These are phyloP conservation scores for Scedosporium aurantiacum DNA, from an alignment of 2,329 filamentous ascomycete genomes.

Conservation along the genomic window DNA sequence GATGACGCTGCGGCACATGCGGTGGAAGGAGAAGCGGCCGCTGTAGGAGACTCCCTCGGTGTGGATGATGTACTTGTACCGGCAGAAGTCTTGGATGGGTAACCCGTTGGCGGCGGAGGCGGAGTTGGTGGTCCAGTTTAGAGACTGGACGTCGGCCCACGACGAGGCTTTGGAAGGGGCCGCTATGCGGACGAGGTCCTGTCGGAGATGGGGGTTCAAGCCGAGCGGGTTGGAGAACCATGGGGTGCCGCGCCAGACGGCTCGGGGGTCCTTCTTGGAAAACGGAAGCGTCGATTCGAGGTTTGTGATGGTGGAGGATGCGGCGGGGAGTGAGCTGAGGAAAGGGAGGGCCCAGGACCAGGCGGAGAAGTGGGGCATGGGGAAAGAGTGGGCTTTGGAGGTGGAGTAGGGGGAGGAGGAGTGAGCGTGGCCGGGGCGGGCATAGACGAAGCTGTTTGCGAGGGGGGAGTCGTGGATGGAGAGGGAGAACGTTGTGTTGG, in stretches of 20 bases:
- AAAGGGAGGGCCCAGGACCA: constrained; percentile 42
- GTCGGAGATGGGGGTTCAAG: constrained; percentile 25
- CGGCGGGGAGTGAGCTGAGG: constrained; percentile 32
- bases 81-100: constrained; percentile 38
- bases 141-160: constrained; percentile 38
- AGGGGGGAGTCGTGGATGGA: constrained; percentile 38
- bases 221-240: constrained; percentile 34
- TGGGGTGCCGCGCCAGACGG: constrained; percentile 40
- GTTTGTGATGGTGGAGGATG: constrained; percentile 22
- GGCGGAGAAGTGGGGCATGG: constrained; percentile 46
- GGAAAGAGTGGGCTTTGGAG: constrained; percentile 27
- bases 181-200: constrained; percentile 25
- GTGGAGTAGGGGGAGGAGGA: not conserved
- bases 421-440: constrained; percentile 29
- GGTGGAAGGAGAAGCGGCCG: constrained; percentile 39
- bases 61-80: constrained; percentile 38
- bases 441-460: constrained; percentile 33
- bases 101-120: constrained; percentile 31
- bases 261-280: constrained; percentile 26
- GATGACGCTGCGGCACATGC: constrained; percentile 36
- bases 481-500: constrained; percentile 41
- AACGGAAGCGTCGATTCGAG: constrained; percentile 22
- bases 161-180: constrained; percentile 15
- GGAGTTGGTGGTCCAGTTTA: constrained; percentile 23
- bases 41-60: constrained; percentile 44